Conservation (phyloP, 768 basidiomycete species). For the Xerocomellus intermedius region DNA sequence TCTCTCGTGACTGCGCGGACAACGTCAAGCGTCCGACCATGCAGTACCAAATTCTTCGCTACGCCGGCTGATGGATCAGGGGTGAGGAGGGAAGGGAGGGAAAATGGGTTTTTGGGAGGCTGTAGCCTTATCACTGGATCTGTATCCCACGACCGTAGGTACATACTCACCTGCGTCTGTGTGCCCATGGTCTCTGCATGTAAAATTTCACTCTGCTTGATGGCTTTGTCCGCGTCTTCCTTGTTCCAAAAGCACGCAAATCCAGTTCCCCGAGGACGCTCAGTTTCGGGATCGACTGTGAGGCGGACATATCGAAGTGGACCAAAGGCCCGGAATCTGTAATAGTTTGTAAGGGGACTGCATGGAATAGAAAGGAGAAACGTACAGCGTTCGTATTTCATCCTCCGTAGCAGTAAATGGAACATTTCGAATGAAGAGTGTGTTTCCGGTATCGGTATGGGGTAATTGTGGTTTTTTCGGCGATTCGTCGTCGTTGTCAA, state of each 20-base stretch:
- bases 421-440: constrained; percentile 91
- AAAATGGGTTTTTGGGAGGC: constrained; percentile 82
- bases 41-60: constrained; percentile 80
- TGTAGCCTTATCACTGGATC: constrained; percentile 20
- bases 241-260: constrained; percentile 98
- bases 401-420: constrained; percentile 93
- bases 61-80: constrained; percentile 88
- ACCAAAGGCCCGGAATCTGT: constrained; percentile 84
- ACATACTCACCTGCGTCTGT: constrained; percentile 26
- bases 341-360: neutral
- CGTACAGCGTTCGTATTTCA: constrained; percentile 81
- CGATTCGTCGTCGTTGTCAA: constrained; percentile 34
- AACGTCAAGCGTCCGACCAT: constrained; percentile 91
- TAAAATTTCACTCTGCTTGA: constrained; percentile 76
- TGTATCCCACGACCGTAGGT: constrained; percentile 9
- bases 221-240: constrained; percentile 81
- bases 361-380: constrained; percentile 1
- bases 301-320: constrained; percentile 91
- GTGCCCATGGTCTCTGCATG: constrained; percentile 60
- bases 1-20: constrained; percentile 88
- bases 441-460: constrained; percentile 82
- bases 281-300: constrained; percentile 77
- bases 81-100: constrained; percentile 83
- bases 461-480: constrained; percentile 70
- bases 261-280: constrained; percentile 90